A percentile compares a stretch with the other conserved stretches of the same genome.
phyloP scores from a whole-genome alignment of 345 rosid genomes.

The Barbarea vulgaris region DNA sequence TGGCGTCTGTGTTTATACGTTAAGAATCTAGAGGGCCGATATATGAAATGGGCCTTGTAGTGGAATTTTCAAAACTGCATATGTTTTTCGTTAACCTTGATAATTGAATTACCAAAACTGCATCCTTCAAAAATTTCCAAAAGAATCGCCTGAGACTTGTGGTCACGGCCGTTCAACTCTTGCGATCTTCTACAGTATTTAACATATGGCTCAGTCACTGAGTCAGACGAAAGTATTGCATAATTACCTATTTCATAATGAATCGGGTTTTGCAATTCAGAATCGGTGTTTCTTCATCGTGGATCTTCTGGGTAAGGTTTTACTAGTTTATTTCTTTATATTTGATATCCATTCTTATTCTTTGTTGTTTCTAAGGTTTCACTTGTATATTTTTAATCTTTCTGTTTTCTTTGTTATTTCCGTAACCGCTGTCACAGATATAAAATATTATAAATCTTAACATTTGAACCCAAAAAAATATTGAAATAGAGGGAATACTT shows the following conservation, averaged over 20 bases:
- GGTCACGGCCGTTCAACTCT: background rate
- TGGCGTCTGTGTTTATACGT: background rate
- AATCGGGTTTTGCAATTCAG: too few relatives aligned
- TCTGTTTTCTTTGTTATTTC: too few relatives aligned
- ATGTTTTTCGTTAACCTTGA: background rate
- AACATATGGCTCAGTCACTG: background rate
- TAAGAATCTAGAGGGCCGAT: background rate
- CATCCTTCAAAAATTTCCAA: background rate
- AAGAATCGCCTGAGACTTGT: background rate
- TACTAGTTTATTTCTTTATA: too few relatives aligned
- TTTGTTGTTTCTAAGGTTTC: too few relatives aligned
- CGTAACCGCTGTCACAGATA: too few relatives aligned
- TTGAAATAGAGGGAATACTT: too few relatives aligned
- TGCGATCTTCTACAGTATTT: background rate
- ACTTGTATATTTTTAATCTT: too few relatives aligned
- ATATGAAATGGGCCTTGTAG: background rate
- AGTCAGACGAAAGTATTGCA: background rate
- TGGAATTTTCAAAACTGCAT: background rate
- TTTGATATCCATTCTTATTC: too few relatives aligned
- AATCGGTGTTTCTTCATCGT: too few relatives aligned
- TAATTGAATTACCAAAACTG: background rate
- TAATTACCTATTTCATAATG: background rate
- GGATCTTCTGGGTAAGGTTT: too few relatives aligned
- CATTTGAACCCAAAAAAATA: too few relatives aligned
- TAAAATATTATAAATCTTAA: too few relatives aligned